A percentile compares a stretch with the other conserved stretches of the same genome.
Conservation (phyloP, 2,329 filamentous ascomycete species). For the Colletotrichum orbiculare region DNA sequence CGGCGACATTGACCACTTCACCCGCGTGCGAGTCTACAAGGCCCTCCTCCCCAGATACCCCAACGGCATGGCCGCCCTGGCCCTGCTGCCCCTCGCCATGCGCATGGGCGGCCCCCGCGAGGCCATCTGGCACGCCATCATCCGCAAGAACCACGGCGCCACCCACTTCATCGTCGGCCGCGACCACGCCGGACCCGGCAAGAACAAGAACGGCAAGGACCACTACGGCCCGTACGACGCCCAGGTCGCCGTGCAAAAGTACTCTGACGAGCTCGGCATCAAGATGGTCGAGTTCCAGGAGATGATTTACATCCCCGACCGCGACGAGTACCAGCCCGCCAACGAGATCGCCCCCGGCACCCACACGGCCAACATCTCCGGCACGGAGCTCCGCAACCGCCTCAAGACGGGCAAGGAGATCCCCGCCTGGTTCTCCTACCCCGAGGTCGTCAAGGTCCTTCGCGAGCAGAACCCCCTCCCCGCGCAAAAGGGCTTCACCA, state of each 20-base stretch:
- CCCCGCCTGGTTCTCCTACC: slow-evolving; percentile 99
- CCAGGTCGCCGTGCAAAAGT: slow-evolving; percentile 95
- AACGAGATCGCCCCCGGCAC: slow-evolving; percentile 87
- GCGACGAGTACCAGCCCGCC: slow-evolving; percentile 94
- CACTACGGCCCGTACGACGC: slow-evolving; percentile 99
- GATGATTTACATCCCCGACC: slow-evolving; percentile 98
- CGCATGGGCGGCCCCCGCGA: slow-evolving; percentile 98
- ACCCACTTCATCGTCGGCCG: slow-evolving; percentile 99
- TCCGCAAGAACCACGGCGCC: slow-evolving; percentile 99
- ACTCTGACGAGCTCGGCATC: slow-evolving; percentile 95
- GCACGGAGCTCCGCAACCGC: slow-evolving; percentile 90
- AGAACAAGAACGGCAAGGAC: slow-evolving; percentile 96
- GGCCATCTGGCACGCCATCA: slow-evolving; percentile 99
- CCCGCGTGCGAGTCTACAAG: slow-evolving; percentile 98
- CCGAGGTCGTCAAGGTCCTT: slow-evolving; percentile 95
- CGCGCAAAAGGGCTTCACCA: slow-evolving; percentile 92
- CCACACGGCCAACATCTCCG: slow-evolving; percentile 88
- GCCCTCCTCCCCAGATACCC: slow-evolving; percentile 95
- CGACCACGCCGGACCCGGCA: slow-evolving; percentile 97
- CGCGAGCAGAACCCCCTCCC: slow-evolving; percentile 96
- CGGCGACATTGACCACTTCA: slow-evolving; percentile 99
- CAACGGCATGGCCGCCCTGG: slow-evolving; percentile 98
- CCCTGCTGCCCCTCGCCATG: slow-evolving; percentile 96
- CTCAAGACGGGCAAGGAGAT: slow-evolving; percentile 94
- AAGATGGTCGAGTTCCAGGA: slow-evolving; percentile 99